Conservation (phyloP, 2,329 filamentous ascomycete genomes). For the Myriosclerotinia scirpicola region DNA sequence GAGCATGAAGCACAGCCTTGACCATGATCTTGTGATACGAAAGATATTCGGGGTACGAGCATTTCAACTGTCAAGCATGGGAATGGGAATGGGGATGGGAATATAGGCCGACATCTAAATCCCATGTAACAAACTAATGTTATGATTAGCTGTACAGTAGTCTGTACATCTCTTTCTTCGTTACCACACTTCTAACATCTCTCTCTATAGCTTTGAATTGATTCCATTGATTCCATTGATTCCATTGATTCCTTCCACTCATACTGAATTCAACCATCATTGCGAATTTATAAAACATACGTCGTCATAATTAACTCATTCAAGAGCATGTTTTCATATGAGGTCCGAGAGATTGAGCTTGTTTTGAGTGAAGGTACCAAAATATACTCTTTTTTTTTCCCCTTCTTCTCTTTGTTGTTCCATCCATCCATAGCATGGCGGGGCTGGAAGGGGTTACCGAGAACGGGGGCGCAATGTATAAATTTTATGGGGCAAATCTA, state of each 20-base stretch:
- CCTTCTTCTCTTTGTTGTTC: not conserved
- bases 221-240: too few species aligned
- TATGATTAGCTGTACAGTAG: not conserved
- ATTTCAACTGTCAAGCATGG: not conserved
- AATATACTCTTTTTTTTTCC: too few species aligned
- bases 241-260: not conserved
- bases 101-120: not conserved
- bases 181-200: not conserved
- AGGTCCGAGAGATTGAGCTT: not conserved
- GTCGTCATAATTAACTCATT: not conserved
- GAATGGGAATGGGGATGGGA: not conserved
- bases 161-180: not conserved
- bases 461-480: not conserved
- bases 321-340: constrained; percentile 2
- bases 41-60: constrained; percentile 5
- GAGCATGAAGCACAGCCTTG: not conserved
- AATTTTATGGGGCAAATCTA: not conserved
- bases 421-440: not conserved
- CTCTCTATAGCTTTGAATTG: not conserved
- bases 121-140: not conserved
- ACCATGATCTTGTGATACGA: constrained; percentile 6
- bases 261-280: not conserved
- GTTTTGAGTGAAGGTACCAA: constrained; percentile 11
- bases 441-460: constrained; percentile 3
- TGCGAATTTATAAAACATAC: not conserved